Base-by-base conservation (phyloP, 306 rosid genomes). In the Lithocarpus polystachyus region DNA sequence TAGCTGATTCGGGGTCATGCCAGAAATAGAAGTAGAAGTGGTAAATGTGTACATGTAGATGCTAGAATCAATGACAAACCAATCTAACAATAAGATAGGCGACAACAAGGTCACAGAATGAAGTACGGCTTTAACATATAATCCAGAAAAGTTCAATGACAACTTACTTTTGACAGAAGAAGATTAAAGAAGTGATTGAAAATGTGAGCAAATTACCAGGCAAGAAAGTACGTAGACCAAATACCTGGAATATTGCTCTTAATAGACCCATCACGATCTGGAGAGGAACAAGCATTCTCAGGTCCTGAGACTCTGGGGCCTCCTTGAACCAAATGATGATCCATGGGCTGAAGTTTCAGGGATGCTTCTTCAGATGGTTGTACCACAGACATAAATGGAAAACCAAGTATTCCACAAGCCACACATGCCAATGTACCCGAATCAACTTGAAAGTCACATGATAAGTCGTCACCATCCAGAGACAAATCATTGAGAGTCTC, bases 361-460 rank as follows among this genome's bases (percentile, higher is more conserved):
- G 89, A 73, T 26, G 90, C 90, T 76, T 83, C 88, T 82, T 88
- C 88, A 77, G 94, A 87, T 71, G 99, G 99, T 60, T 95, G 98
- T 57, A 95, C 90, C 74, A 95, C 86, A 75, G 96, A 84, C 99
- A 95, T 95, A 84, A 95, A 93, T 73, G 99, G 99, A 88, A 93
- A 95, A 61, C 99, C 99, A 76, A 95, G 99, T 76, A 95, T 91
- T 84, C 99, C 99, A 86, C 99, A 95, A 68, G 94, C 97, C 69
- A 95, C 98, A 68, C 99, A 95, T 71, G 93, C 90, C 93, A 95
- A 77, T 73, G 99, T 90, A 75, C 99, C 99, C 3, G 99, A 93
- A 84, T 95, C 98, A 56, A 96, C 93, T 90, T 91, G 94, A 80
- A 95, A 91, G 86, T 95, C 93, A 68, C 86, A 77, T 17, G 99